These are phyloP conservation scores for Allomyces macrogynus DNA, from an alignment of 192 early-diverging fungal species.

Conservation along the genomic window DNA sequence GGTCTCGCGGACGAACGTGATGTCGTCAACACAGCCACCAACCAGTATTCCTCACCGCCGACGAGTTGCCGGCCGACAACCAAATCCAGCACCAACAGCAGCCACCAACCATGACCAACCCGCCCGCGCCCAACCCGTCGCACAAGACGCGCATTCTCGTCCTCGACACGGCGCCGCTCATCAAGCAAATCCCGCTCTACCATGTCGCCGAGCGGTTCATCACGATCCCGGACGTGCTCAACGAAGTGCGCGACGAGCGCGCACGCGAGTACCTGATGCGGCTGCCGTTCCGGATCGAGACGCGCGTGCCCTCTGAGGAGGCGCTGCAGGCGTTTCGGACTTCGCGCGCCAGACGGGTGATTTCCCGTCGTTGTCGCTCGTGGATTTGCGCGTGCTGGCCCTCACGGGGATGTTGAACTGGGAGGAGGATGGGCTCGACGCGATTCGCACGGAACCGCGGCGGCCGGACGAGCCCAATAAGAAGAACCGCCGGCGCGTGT, in stretches of 20 bases:
- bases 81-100: not conserved
- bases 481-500: not conserved
- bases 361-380: conserved; percentile 48
- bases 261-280: conserved; percentile 35
- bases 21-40: too few relatives aligned
- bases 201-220: conserved; percentile 49
- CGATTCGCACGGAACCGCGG: conserved; percentile 52
- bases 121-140: conserved; percentile 50
- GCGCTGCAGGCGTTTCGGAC: conserved; percentile 46
- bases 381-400: conserved; percentile 79
- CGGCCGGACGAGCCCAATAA: not conserved
- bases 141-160: conserved; percentile 31
- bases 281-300: conserved; percentile 41
- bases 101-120: conserved; percentile 11
- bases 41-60: not conserved
- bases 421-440: conserved; percentile 45
- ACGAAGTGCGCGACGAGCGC: conserved; percentile 57
- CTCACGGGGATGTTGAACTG: conserved; percentile 71
- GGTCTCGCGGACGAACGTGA: too few relatives aligned
- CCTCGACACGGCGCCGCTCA: conserved; percentile 52
- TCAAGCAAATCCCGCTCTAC: conserved; percentile 38
- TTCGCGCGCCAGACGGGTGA: conserved; percentile 88
- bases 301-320: conserved; percentile 37
- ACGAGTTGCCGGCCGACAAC: not conserved
- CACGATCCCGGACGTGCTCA: conserved; percentile 70